Conservation (phyloP, 2,329 filamentous ascomycete genomes). For the Epichloe coenophiala region DNA sequence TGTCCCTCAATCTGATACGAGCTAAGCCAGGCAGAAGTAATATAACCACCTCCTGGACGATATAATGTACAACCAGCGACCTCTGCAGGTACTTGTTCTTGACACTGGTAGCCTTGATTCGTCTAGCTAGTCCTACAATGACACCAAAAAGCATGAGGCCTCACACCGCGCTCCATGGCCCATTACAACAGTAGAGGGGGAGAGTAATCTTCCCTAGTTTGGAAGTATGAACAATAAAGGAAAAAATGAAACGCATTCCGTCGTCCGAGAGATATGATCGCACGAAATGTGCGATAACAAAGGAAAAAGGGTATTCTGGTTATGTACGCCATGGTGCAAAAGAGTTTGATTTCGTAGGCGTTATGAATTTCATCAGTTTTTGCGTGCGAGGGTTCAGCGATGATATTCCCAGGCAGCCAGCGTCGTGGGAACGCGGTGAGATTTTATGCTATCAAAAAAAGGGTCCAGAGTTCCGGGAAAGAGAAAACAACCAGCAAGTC, state of each 20-base stretch:
- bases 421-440: constrained; percentile 8
- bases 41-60: constrained; percentile 6
- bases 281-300: constrained; percentile 3
- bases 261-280: constrained; percentile 15
- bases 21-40: neutral
- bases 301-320: constrained; percentile 5
- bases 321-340: constrained; percentile 1
- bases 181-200: constrained; percentile 8
- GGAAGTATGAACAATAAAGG: constrained; percentile 11
- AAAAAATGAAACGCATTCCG: constrained; percentile 6
- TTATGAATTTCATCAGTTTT: neutral
- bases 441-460: neutral
- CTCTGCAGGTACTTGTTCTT: constrained; percentile 4
- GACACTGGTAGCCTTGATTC: neutral
- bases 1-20: constrained; percentile 4
- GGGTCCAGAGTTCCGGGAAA: neutral
- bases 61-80: constrained; percentile 10
- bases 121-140: constrained; percentile 10
- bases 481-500: neutral
- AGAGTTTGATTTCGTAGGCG: neutral
- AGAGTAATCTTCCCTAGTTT: constrained; percentile 1
- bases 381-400: neutral
- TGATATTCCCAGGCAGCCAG: neutral
- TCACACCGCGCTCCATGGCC: constrained; percentile 5
- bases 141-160: constrained; percentile 7